Percentiles rank a stretch among this genome's conserved stretches.
These are phyloP conservation scores for Thelonectria blattea DNA, from an alignment of 2,329 filamentous ascomycete genomes.

Conservation along the genomic window DNA sequence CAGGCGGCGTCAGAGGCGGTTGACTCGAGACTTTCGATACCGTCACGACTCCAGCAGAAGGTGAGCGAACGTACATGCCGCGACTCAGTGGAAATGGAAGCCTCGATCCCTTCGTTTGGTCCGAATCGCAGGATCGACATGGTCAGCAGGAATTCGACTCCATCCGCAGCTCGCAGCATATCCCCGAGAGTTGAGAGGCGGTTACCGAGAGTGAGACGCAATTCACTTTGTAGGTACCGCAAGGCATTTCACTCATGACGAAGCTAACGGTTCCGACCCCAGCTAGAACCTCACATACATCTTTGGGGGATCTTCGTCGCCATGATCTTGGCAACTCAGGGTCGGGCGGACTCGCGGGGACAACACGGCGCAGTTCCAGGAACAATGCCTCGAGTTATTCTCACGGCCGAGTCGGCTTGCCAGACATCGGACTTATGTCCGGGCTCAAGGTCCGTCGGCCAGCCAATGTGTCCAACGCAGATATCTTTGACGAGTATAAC, in stretches of 20 bases:
- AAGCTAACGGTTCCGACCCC: constrained; percentile 12
- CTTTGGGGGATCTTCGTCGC: constrained; percentile 18
- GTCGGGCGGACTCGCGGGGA: constrained; percentile 4
- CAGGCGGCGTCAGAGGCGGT: constrained; percentile 57
- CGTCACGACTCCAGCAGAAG: constrained; percentile 19
- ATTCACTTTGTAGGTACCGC: constrained; percentile 22
- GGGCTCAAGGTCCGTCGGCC: constrained; percentile 41
- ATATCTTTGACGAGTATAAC: constrained; percentile 20
- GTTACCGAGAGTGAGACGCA: constrained; percentile 27
- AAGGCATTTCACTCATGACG: no score
- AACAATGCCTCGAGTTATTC: constrained; percentile 28
- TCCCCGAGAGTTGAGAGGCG: constrained; percentile 20
- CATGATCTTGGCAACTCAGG: constrained; percentile 13
- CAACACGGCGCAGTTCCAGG: constrained; percentile 13
- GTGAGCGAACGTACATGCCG: constrained; percentile 14
- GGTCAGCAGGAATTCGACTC: constrained; percentile 25
- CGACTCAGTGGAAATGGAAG: neutral
- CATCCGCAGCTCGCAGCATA: constrained; percentile 21
- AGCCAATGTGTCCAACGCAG: constrained; percentile 23
- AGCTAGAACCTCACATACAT: constrained; percentile 21
- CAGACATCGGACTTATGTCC: constrained; percentile 40
- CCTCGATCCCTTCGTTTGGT: constrained; percentile 14
- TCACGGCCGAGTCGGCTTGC: constrained; percentile 28
- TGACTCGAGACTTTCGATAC: constrained; percentile 36
- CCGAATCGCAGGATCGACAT: constrained; percentile 28